Conservation (phyloP, 495 filamentous ascomycete species). For the Penicillium lividum region DNA sequence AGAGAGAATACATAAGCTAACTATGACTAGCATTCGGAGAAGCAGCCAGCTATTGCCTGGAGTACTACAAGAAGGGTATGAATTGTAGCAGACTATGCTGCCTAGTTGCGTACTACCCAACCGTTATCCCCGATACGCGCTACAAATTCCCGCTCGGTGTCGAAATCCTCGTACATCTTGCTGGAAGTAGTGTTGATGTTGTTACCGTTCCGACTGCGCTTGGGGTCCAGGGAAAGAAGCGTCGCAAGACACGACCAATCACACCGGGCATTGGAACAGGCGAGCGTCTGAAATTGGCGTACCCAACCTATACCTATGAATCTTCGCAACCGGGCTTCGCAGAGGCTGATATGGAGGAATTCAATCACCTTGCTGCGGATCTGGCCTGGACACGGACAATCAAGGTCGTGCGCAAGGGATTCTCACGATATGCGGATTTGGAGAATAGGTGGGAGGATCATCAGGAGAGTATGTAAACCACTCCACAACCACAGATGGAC, state of each 20-base stretch:
- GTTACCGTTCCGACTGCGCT: constrained; percentile 52
- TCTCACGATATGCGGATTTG: constrained; percentile 58
- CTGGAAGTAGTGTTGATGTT: constrained; percentile 49
- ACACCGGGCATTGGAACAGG: constrained; percentile 57
- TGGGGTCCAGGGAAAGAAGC: constrained; percentile 63
- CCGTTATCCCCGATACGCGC: constrained; percentile 50
- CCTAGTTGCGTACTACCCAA: constrained; percentile 63
- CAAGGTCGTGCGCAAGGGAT: constrained; percentile 52
- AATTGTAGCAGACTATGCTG: constrained; percentile 48
- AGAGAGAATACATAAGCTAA: background rate
- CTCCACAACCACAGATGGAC: background rate
- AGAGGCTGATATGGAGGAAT: constrained; percentile 52
- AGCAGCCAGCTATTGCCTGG: constrained; percentile 58
- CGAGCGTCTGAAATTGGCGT: constrained; percentile 41
- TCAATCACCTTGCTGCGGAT: constrained; percentile 51
- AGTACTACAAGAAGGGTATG: constrained; percentile 51
- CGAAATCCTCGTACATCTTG: constrained; percentile 55
- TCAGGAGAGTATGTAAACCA: constrained; percentile 36
- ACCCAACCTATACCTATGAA: constrained; percentile 50
- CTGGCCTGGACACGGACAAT: constrained; percentile 61
- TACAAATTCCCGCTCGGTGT: constrained; percentile 50
- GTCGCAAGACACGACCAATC: constrained; percentile 47
- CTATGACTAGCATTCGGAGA: constrained; percentile 52
- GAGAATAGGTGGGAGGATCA: constrained; percentile 63
- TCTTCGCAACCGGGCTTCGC: constrained; percentile 58